These are phyloP conservation scores for Allium fistulosum DNA, from an alignment of 106 monocot genomes.

Conservation along the genomic window DNA sequence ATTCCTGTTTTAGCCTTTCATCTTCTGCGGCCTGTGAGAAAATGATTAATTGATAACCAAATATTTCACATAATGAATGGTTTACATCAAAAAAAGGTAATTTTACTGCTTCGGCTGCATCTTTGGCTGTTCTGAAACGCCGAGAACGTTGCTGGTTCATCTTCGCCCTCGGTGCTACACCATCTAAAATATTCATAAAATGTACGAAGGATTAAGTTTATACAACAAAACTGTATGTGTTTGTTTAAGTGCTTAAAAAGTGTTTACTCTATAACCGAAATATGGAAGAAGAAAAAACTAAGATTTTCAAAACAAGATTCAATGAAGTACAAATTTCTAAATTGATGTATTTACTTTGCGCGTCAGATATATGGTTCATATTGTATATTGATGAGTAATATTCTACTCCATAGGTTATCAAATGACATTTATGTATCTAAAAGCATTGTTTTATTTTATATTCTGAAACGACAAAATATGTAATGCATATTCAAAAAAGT, in stretches of 20 bases:
- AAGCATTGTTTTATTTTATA: too few relatives aligned
- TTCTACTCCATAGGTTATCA: too few relatives aligned
- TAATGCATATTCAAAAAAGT: too few relatives aligned
- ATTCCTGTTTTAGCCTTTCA: constrained; percentile 66
- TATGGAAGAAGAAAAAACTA: not conserved
- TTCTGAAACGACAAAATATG: too few relatives aligned
- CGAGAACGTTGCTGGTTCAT: constrained; percentile 93
- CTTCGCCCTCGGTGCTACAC: constrained; percentile 94
- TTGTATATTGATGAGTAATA: too few relatives aligned
- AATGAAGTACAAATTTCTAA: too few relatives aligned
- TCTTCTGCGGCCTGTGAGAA: constrained; percentile 58
- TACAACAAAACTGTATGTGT: not conserved
- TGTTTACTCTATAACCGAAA: not conserved
- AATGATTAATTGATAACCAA: not conserved
- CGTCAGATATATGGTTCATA: too few relatives aligned
- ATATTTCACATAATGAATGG: too few relatives aligned
- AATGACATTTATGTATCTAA: too few relatives aligned
- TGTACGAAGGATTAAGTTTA: not conserved
- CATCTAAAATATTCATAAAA: constrained; percentile 34
- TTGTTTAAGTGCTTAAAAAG: not conserved
- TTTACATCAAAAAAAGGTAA: not conserved
- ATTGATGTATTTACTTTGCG: too few relatives aligned
- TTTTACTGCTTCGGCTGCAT: constrained; percentile 74
- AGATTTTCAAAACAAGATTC: too few relatives aligned
- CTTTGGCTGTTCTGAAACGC: constrained; percentile 87